Evolutionary conservation across 129 eudicot species (phyloP), one percentile per base, ranked within the genome.

Genomic region (Heracleum sosnowskyi): DNA sequence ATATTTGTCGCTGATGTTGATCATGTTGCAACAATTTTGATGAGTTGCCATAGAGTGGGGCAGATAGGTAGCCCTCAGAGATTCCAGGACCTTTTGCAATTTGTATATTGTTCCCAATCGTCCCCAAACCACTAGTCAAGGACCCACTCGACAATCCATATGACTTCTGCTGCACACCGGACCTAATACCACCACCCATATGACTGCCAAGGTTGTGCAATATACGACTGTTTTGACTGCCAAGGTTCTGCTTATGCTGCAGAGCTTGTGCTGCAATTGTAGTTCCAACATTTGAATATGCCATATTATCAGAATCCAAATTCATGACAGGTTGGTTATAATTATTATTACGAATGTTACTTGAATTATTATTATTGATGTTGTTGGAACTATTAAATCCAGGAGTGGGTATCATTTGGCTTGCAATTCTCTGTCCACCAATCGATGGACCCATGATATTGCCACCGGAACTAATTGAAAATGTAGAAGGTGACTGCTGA

Each of bases 331-430:
- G 75, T 44, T 87, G 89, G 81, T 79, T 88, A 76, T 47, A 75
- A 76, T 75, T 81, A 76, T 41, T 80, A 79, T 75, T 81, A 22
- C 40, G 77, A 26, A 53, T 73, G 40, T 63, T 79, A 53, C 49
- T 79, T 26, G 74, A 69, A 69, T 69, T 77, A 46, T 45, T 83
- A 66, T 82, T 87, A 17, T 62, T 79, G 64, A 45, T 82, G 78
- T 69, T 87, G 86, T 45, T 84, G 44, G 76, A 86, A 79, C 77
- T 81, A 80, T 63, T 86, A 57, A 94, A 87, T 82, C 96, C 97
- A 79, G 98, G 97, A 79, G 98, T 90, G 51, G 98, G 98, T 69
- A 94, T 94, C 98, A 94, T 94, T 85, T 91, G 98, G 87, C 96
- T 88, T 18, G 88, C 83, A 87, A 87, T 80, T 88, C 92, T 90